phyloP scores from a whole-genome alignment of 768 basidiomycete genomes.

The Auricularia heimuer region DNA sequence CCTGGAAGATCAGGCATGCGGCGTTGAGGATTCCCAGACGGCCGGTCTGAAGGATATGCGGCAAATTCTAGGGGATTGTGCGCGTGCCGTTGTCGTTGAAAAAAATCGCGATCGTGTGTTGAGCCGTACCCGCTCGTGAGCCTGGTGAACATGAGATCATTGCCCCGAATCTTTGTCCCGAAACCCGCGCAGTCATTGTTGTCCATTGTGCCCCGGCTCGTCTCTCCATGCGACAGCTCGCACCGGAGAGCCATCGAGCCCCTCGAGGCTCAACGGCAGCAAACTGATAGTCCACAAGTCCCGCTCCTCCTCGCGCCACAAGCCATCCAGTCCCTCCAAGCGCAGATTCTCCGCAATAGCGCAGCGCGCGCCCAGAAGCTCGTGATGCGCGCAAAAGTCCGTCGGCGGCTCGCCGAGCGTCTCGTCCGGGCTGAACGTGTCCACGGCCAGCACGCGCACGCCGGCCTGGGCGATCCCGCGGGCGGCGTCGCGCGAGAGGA shows the following conservation, averaged over 20 bases:
- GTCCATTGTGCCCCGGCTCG: no score
- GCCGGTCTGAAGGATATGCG: no score
- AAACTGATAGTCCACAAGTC: slow-evolving; percentile 38
- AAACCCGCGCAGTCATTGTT: no score
- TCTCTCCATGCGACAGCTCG: slow-evolving; percentile 50
- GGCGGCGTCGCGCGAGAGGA: slow-evolving; percentile 45
- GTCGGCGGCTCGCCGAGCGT: slow-evolving; percentile 22
- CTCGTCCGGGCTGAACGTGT: slow-evolving; percentile 61
- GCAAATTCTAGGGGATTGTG: no score
- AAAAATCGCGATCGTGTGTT: no score
- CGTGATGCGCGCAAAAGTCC: slow-evolving; percentile 45
- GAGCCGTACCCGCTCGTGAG: no score
- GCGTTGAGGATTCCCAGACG: no score
- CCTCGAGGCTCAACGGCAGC: slow-evolving; percentile 47
- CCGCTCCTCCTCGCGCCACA: slow-evolving; percentile 35
- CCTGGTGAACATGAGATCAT: no score
- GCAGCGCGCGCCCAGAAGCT: slow-evolving; percentile 46
- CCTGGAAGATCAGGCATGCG: no score
- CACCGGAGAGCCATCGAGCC: slow-evolving; percentile 60
- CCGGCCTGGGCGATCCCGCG: slow-evolving; percentile 38
- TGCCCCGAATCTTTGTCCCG: no score
- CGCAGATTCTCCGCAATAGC: slow-evolving; percentile 65
- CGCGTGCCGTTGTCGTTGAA: no score
- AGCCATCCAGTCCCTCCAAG: slow-evolving; percentile 35
- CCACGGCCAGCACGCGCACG: slow-evolving; percentile 49